Evolutionary conservation across 306 rosid genomes (phyloP), one percentile per base, ranked within the genome.

Genomic region (Biancaea sappan): DNA sequence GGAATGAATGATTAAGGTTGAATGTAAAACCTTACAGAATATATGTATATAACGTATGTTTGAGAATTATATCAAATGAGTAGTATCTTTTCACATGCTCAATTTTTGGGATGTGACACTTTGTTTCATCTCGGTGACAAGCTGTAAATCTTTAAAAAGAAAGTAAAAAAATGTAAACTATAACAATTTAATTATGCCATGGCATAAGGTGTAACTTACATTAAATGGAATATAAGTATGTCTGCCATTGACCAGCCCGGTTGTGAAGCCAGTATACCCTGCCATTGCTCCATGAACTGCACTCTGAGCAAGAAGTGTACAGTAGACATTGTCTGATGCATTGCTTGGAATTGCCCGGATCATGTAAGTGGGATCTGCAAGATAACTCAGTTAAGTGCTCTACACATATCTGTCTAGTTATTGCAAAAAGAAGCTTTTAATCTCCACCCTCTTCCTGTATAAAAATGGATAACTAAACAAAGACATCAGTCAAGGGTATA

Each of bases 271-370:
- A 5, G 96, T 84, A 76, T 85, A 92, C 75, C 98, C 98, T 8
- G 96, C 96, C 98, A 92, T 92, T 65, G 94, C 92, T 47, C 98
- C 98, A 78, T 92, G 98, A 71, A 92, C 92, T 26, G 92, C 96
- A 79, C 96, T 92, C 71, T 92, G 98, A 69, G 92, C 96, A 79
- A 92, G 96, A 47, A 90, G 92, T 53, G 98, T 92, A 80, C 94
- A 88, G 80, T 90, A 90, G 77, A 92, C 94, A 53, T 88, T 92
- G 79, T 92, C 98, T 1, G 98, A 89, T 67, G 92, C 98, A 84
- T 88, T 92, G 78, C 98, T 73, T 61, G 94, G 98, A 85, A 92
- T 62, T 53, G 96, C 98, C 24, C 98, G 89, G 77, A 92, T 90
- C 98, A 92, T 92, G 88, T 92, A 92, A 11, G 96, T 92, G 34